Evolutionary conservation across 2,329 filamentous ascomycete genomes (phyloP).

Genomic region (Trichoderma cornu-damae): DNA sequence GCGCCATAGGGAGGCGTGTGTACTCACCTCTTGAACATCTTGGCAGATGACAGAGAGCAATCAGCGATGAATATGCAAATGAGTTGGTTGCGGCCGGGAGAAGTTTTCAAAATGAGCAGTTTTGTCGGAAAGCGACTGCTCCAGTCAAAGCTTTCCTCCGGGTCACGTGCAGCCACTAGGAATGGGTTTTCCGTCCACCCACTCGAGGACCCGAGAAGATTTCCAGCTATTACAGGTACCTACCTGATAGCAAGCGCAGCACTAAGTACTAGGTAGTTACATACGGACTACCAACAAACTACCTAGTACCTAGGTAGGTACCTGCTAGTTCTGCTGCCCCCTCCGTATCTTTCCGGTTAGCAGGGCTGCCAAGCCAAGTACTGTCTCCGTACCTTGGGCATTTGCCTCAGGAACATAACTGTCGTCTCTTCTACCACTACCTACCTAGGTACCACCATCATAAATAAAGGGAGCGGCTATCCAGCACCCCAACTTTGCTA

Average conservation of each 20-base stretch:
- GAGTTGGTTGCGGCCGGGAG: constrained; percentile 47
- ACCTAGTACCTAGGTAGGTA: no score
- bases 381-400: no score
- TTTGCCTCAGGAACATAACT: no score
- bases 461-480: no score
- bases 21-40: constrained; percentile 80
- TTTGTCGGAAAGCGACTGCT: constrained; percentile 41
- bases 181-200: constrained; percentile 4
- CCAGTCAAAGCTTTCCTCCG: constrained; percentile 41
- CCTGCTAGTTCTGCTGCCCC: neutral
- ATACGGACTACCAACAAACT: no score
- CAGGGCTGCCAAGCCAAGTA: neutral
- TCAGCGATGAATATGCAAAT: constrained; percentile 55
- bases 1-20: constrained; percentile 27
- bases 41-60: constrained; percentile 64
- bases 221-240: neutral
- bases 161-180: constrained; percentile 34
- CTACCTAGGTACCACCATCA: no score
- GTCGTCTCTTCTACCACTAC: no score
- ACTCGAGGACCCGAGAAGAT: constrained; percentile 1
- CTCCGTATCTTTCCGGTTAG: constrained; percentile 15
- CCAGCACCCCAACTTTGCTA: no score
- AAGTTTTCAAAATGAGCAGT: constrained; percentile 47
- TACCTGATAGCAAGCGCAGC: neutral
- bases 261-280: neutral